Percentiles rank a stretch among this genome's conserved stretches.
These are phyloP conservation scores for sorghum (Sorghum bicolor) DNA, from an alignment of 176 grass and related monocot genomes.

Conservation along the genomic window DNA sequence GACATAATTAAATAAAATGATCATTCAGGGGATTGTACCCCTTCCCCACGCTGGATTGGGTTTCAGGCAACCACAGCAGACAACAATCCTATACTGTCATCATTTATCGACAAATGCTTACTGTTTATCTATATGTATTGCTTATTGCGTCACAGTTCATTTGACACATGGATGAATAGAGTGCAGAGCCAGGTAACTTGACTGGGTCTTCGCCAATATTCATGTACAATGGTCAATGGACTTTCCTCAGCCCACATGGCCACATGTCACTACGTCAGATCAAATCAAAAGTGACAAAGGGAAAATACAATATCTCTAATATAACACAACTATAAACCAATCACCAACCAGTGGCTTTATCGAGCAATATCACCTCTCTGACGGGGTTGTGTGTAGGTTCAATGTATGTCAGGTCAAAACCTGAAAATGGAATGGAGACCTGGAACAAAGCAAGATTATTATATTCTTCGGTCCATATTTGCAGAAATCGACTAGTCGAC, in stretches of 20 bases:
- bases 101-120: not conserved
- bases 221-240: not conserved
- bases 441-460: constrained; percentile 12
- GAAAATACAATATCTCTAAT: constrained; percentile 2
- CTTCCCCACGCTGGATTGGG: not conserved
- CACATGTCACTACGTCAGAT: not conserved
- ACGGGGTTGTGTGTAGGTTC: constrained; percentile 35
- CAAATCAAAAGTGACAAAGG: constrained; percentile 21
- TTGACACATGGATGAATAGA: not conserved
- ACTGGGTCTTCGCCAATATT: not conserved
- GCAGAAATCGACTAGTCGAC: constrained; percentile 35
- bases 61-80: not conserved
- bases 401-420: constrained; percentile 16
- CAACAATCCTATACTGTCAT: not conserved
- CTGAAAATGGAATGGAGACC: not conserved
- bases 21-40: not conserved
- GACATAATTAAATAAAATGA: not conserved
- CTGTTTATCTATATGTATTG: not conserved
- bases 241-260: not conserved
- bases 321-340: not conserved
- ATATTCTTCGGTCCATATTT: constrained; percentile 13
- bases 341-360: constrained; percentile 16
- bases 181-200: not conserved
- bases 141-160: not conserved
- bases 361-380: constrained; percentile 22